Evolutionary conservation across 1,284 basidiomycete species (phyloP).

Genomic region (Pyrrhoderma lamaoense): DNA sequence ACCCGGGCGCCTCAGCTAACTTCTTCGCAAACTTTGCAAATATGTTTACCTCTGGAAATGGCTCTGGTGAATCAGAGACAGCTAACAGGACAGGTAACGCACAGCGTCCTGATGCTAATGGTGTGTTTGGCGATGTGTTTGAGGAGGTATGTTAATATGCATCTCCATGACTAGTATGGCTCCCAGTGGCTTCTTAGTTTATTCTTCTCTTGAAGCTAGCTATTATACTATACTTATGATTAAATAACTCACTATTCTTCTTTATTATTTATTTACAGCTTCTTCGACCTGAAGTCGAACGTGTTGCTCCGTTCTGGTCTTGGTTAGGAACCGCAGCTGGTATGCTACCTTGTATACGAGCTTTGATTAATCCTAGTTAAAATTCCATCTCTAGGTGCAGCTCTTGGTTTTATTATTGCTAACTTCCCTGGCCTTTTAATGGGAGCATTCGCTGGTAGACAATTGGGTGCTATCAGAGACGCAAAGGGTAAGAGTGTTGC

Average conservation of each 20-base stretch:
- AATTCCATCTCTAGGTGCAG: too few relatives aligned
- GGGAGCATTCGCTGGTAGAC: conserved; percentile 78
- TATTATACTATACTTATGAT: too few relatives aligned
- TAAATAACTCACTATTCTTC: too few relatives aligned
- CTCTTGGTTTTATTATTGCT: conserved; percentile 81
- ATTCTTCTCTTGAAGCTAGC: too few relatives aligned
- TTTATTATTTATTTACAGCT: conserved; percentile 34
- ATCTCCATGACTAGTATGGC: too few relatives aligned
- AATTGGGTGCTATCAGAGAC: conserved; percentile 81
- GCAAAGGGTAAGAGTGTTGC: conserved; percentile 91
- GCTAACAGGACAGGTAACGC: conserved; percentile 29
- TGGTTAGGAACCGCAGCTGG: conserved; percentile 46
- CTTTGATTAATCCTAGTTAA: too few relatives aligned
- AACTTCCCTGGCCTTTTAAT: conserved; percentile 80
- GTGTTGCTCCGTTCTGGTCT: conserved; percentile 64
- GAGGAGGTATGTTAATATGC: conserved; percentile 57
- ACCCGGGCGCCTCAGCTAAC: conserved; percentile 60
- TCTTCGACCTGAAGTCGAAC: conserved; percentile 70
- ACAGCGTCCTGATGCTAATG: conserved; percentile 67
- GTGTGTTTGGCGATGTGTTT: conserved; percentile 84
- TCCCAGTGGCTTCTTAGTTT: too few relatives aligned
- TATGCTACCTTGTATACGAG: too few relatives aligned
- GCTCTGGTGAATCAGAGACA: conserved; percentile 25
- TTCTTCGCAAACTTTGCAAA: conserved; percentile 76
- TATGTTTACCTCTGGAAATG: conserved; percentile 43